A percentile compares a stretch with the other conserved stretches of the same genome.
phyloP scores from a whole-genome alignment of 306 rosid genomes.

The Ceratonia siliqua region DNA sequence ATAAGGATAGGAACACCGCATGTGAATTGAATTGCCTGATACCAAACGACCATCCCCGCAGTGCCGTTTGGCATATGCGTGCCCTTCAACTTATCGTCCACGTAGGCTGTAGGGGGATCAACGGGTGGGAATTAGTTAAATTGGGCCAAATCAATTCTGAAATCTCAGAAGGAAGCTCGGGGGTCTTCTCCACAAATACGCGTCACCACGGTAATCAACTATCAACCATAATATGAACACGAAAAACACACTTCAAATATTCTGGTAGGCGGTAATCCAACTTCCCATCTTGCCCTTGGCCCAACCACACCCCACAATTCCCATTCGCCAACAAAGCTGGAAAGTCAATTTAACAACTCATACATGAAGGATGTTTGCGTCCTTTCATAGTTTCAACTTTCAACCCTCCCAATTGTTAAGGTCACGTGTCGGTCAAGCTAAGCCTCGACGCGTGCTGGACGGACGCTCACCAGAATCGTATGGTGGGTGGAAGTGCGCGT shows the following conservation, averaged over 20 bases:
- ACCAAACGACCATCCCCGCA: no score
- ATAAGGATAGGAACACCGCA: no score
- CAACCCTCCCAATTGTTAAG: not conserved
- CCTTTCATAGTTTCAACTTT: fast-evolving
- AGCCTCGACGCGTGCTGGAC: constrained; percentile 38
- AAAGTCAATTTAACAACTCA: constrained; percentile 47
- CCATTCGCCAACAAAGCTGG: no score
- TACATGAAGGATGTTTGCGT: constrained; percentile 14
- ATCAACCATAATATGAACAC: no score
- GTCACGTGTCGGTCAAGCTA: constrained; percentile 60
- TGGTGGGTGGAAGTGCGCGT: constrained; percentile 40
- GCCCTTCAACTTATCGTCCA: no score
- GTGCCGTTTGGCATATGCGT: no score
- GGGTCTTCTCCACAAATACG: no score
- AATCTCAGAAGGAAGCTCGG: no score
- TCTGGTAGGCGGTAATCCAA: not conserved
- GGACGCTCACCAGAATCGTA: constrained; percentile 1
- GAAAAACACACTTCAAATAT: constrained; percentile 16
- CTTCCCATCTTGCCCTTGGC: constrained; percentile 26
- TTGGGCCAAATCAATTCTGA: no score
- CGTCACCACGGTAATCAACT: constrained; percentile 40
- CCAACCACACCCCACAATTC: not conserved
- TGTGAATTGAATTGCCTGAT: no score
- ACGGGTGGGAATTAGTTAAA: no score
- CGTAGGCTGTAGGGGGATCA: no score